phyloP scores from a whole-genome alignment of 2,329 filamentous ascomycete genomes.

The Calonectria pseudoturangicola region DNA sequence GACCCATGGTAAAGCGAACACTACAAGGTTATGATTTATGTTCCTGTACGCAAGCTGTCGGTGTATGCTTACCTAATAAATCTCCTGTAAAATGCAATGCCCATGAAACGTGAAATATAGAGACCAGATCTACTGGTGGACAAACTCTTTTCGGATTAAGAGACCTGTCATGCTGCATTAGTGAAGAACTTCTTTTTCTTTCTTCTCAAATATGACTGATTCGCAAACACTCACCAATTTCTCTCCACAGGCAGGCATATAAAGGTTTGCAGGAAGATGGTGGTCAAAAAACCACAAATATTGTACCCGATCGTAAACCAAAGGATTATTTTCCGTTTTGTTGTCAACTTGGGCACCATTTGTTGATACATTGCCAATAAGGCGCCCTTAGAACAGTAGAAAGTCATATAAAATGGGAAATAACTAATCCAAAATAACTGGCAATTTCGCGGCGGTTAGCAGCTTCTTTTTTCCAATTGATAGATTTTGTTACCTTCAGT shows the following conservation, averaged over 20 bases:
- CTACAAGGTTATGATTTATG: neutral
- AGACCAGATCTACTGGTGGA: neutral
- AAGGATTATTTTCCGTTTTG: neutral
- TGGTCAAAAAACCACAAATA: neutral
- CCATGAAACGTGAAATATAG: neutral
- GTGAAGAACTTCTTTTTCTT: neutral
- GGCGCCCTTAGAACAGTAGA: neutral
- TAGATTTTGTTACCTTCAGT: neutral
- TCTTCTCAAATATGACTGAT: neutral
- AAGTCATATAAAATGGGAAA: neutral
- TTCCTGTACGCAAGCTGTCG: fast-evolving
- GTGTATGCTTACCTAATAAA: neutral
- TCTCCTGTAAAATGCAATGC: neutral
- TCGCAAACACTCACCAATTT: neutral
- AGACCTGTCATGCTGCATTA: neutral
- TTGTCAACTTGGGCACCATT: neutral
- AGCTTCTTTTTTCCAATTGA: neutral
- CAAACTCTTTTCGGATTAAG: neutral
- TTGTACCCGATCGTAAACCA: neutral
- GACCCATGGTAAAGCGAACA: neutral
- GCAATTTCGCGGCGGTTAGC: neutral
- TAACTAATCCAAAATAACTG: neutral
- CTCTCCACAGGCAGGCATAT: neutral
- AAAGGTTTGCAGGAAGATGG: neutral
- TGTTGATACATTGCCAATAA: neutral